Evolutionary conservation across 2,329 filamentous ascomycete species (phyloP), one percentile per base, ranked within the genome.

Genomic region (Akanthomyces lecanii): DNA sequence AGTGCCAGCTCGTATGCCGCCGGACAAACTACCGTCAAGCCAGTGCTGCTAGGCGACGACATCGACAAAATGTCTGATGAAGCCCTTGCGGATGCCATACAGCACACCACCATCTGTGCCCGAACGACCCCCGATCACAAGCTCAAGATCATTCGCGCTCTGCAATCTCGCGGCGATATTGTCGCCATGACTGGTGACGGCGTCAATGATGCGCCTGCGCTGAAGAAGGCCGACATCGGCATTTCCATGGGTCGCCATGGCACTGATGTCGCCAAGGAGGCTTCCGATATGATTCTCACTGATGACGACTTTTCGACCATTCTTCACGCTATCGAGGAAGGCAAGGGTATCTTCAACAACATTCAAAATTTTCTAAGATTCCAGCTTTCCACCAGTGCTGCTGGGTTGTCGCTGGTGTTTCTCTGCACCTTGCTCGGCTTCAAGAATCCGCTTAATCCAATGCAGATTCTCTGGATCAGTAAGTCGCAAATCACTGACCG

Each of bases 401-500:
- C 96, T 61, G 92, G 95, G 65, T 81, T 99, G 68, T 92, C 90
- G 63, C 82, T 99, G 61, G 95, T 99, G 21, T 86, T 99, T 68
- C 77, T 99, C 71, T 97, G 93, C 81, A 97, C 92, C 36, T 89
- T 91, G 69, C 84, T 97, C 65, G 95, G 95, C 45, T 95, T 96
- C 79, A 93, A 92, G 77, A 97, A 95, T 73, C 96, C 95, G 52
- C 82, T 99, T 65, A 99, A 99, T 74, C 92, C 95, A 56, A 99
- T 99, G 95, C 95, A 99, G 79, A 99, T 99, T 79, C 84, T 99
- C 48, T 99, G 95, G 95, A 99, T 99, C 72, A 99, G 94, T 97
- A 80, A 79, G 92, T 85, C 14, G 7, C 55, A n/a, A 7, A 48
- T 25, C 11, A 25, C 12, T 23, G 4, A 51, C 5, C 6, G 12